phyloP scores from a whole-genome alignment of 2,329 filamentous ascomycete genomes.

The Penicillium digitatum region DNA sequence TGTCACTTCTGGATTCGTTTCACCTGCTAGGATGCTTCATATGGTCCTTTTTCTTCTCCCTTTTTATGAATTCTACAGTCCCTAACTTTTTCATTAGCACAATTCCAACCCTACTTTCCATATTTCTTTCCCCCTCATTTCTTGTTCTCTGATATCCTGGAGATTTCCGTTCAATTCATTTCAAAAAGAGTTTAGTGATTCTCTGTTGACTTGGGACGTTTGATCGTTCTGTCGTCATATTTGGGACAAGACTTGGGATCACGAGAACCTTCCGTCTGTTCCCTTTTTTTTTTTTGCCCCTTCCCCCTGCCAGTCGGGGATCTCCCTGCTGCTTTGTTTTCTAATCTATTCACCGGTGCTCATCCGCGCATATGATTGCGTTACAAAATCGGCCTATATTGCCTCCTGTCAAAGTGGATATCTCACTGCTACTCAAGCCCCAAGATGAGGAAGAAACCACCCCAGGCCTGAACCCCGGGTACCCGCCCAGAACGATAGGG shows the following conservation, averaged over 20 bases:
- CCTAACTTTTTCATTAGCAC: not conserved
- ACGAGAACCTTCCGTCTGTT: constrained; percentile 7
- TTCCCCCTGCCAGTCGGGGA: not conserved
- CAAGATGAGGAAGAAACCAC: constrained; percentile 39
- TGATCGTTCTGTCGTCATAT: constrained; percentile 2
- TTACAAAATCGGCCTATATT: constrained; percentile 40
- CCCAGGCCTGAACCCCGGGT: constrained; percentile 31
- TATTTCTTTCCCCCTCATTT: not conserved
- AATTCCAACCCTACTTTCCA: not conserved
- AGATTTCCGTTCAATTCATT: not conserved
- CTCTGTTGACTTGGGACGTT: not conserved
- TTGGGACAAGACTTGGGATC: not conserved
- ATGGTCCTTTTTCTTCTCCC: not conserved
- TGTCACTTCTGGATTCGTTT: constrained; percentile 11
- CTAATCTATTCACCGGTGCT: not conserved
- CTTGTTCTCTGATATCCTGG: not conserved
- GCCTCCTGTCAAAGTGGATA: constrained; percentile 77
- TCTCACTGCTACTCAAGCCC: constrained; percentile 79
- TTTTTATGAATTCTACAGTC: not conserved
- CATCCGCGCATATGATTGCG: constrained; percentile 42
- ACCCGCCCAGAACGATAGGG: constrained; percentile 27
- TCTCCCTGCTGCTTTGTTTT: not conserved
- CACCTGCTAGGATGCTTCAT: constrained; percentile 4
- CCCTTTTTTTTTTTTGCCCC: not conserved
- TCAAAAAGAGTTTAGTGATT: not conserved